Evolutionary conservation across 2,329 filamentous ascomycete species (phyloP).

Genomic region (Lecanicillium sp.): DNA sequence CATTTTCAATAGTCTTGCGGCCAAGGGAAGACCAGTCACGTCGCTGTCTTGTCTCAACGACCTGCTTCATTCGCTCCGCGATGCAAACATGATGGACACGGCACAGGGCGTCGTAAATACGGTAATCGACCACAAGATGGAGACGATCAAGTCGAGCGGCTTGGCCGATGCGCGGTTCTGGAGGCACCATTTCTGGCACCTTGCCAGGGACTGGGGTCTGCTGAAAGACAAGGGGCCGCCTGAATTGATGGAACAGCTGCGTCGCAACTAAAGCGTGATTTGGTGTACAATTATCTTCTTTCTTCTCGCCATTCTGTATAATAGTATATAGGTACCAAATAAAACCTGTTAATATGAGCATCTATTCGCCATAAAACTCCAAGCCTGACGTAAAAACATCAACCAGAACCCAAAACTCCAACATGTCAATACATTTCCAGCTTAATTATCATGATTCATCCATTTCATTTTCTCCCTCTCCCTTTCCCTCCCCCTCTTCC

Average conservation of each 20-base stretch:
- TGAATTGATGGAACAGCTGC: conserved; percentile 10
- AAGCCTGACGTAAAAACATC: background rate
- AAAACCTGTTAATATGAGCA: no score
- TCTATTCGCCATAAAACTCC: background rate
- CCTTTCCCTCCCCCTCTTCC: conserved; percentile 1
- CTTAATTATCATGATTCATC: no score
- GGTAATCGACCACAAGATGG: conserved; percentile 20
- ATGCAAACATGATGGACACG: conserved; percentile 14
- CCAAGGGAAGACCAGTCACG: conserved; percentile 29
- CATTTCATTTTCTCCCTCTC: background rate
- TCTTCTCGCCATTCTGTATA: background rate
- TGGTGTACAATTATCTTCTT: background rate
- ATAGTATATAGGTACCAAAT: no score
- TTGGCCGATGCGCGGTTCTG: conserved; percentile 27
- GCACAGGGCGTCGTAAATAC: conserved; percentile 24
- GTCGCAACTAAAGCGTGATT: background rate
- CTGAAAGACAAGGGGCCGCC: conserved; percentile 18
- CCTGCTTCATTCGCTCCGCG: conserved; percentile 28
- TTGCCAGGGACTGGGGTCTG: conserved; percentile 32
- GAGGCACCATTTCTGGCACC: conserved; percentile 42
- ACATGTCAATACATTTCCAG: no score
- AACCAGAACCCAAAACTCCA: no score
- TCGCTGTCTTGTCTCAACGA: conserved; percentile 34
- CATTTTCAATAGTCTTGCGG: conserved; percentile 37
- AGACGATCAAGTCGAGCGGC: conserved; percentile 10